Percentiles rank a stretch among this genome's conserved stretches.
phyloP scores from a whole-genome alignment of 2,329 filamentous ascomycete genomes.

The Claviceps fusiformis region DNA sequence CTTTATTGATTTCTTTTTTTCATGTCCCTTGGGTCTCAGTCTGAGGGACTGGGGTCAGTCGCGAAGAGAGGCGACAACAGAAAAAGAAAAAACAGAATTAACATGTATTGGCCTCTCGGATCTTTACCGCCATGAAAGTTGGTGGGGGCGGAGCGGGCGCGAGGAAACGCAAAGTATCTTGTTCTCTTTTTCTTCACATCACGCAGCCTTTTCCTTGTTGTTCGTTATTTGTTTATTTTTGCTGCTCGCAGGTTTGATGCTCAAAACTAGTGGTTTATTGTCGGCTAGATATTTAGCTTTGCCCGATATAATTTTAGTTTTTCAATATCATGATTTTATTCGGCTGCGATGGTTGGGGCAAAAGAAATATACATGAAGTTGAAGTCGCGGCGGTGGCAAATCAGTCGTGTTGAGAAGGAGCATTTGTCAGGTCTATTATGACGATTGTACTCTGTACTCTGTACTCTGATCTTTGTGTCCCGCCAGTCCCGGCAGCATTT shows the following conservation, averaged over 20 bases:
- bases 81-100: neutral
- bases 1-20: neutral
- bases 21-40: neutral
- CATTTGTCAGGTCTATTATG: too few relatives aligned
- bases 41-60: slow-evolving; percentile 1
- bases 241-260: slow-evolving; percentile 13
- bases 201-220: slow-evolving; percentile 18
- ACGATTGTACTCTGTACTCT: too few relatives aligned
- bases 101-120: slow-evolving; percentile 1
- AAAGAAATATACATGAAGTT: too few relatives aligned
- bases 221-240: slow-evolving; percentile 6
- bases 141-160: neutral
- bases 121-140: neutral
- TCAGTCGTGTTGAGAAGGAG: too few relatives aligned
- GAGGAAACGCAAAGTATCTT: slow-evolving; percentile 4
- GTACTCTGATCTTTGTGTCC: too few relatives aligned
- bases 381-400: too few relatives aligned
- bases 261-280: slow-evolving; percentile 17
- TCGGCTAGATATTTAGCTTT: slow-evolving; percentile 25
- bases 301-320: slow-evolving; percentile 31
- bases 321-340: slow-evolving; percentile 23
- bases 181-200: slow-evolving; percentile 15
- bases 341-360: neutral
- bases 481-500: too few relatives aligned
- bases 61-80: neutral